These are phyloP conservation scores for Xerocomellus amylosporus DNA, from an alignment of 768 basidiomycete species.

Conservation along the genomic window DNA sequence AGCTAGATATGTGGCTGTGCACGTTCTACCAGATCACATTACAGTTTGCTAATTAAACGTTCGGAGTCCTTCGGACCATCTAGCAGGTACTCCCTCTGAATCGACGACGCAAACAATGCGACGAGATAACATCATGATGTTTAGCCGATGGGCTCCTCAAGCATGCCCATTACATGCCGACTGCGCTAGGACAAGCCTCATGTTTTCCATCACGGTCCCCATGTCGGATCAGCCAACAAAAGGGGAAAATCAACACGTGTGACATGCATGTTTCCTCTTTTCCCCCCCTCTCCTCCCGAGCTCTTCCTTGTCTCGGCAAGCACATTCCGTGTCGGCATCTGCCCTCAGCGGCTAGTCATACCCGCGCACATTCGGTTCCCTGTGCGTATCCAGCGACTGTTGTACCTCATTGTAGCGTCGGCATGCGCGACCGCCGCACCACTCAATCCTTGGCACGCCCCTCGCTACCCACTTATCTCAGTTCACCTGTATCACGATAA, in stretches of 20 bases:
- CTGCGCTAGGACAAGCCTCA: conserved; percentile 13
- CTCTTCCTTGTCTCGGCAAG: conserved; percentile 6
- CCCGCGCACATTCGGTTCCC: conserved; percentile 7
- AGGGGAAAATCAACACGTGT: conserved; percentile 26
- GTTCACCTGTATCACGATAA: not conserved
- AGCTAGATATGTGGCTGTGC: conserved; percentile 32
- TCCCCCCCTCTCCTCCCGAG: conserved; percentile 9
- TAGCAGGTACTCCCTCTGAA: no score
- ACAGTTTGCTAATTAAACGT: not conserved
- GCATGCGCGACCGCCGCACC: not conserved
- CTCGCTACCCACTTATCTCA: not conserved
- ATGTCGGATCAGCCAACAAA: conserved; percentile 21
- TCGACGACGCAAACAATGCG: not conserved
- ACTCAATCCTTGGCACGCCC: not conserved
- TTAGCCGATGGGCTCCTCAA: conserved; percentile 10
- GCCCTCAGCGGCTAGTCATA: conserved; percentile 6
- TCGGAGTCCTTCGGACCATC: no score
- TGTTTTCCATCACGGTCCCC: conserved; percentile 13
- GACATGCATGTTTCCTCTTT: conserved; percentile 21
- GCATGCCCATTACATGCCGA: conserved; percentile 18
- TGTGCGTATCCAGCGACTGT: not conserved
- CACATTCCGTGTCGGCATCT: conserved; percentile 6
- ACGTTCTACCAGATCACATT: not conserved
- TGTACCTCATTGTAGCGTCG: conserved; percentile 2
- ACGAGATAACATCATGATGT: conserved; percentile 3